These are phyloP conservation scores for Sambucus nigra DNA, from an alignment of 129 eudicot species.

Conservation along the genomic window DNA sequence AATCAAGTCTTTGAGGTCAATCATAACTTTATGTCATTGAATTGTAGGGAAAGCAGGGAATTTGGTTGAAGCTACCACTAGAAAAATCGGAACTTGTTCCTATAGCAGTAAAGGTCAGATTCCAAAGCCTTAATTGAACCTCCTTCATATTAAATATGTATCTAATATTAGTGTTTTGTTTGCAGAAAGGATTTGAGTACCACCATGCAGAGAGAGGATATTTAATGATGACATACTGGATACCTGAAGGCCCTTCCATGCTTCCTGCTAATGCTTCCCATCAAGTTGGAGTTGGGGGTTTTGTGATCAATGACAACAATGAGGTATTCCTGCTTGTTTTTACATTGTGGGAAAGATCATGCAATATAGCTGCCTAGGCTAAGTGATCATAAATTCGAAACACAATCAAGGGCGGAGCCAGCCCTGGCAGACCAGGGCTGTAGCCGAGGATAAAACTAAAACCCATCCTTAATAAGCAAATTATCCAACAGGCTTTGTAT, in stretches of 20 bases:
- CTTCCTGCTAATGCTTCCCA: constrained; percentile 90
- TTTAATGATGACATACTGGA: constrained; percentile 89
- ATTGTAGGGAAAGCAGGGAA: constrained; percentile 83
- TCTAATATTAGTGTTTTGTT: not conserved
- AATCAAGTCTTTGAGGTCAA: too few relatives aligned
- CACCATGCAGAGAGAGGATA: constrained; percentile 83
- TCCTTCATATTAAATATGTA: not conserved
- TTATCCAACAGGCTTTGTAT: too few relatives aligned
- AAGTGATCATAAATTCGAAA: too few relatives aligned
- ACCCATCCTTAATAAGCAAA: too few relatives aligned
- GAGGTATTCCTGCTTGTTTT: constrained; percentile 34
- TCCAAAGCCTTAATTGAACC: not conserved
- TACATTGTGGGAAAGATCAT: not conserved
- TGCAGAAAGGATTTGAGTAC: constrained; percentile 76
- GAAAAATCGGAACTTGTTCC: constrained; percentile 84
- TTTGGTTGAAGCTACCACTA: constrained; percentile 83
- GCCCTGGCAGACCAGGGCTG: too few relatives aligned
- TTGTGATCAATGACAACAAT: constrained; percentile 61
- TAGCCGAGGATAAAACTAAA: too few relatives aligned
- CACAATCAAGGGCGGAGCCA: too few relatives aligned
- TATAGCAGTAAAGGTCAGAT: constrained; percentile 56
- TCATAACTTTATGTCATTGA: not conserved
- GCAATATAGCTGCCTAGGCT: too few relatives aligned
- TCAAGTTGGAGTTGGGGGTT: constrained; percentile 87
- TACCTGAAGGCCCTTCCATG: constrained; percentile 72